These are phyloP conservation scores for Phytophthora pinifolia DNA, from an alignment of 352 stramenopile genomes.

Conservation along the genomic window DNA sequence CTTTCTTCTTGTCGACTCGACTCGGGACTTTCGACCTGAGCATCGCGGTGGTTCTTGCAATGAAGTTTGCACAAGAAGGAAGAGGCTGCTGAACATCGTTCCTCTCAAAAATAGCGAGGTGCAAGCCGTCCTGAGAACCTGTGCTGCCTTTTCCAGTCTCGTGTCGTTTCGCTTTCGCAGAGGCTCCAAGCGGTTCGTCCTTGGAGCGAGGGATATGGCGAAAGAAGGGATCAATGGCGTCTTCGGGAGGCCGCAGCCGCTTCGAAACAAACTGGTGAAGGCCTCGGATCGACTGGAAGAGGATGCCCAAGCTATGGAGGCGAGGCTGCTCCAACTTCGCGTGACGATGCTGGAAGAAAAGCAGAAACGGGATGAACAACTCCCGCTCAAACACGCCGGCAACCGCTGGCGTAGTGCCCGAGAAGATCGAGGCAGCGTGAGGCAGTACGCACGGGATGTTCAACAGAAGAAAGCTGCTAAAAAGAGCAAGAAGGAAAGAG, in stretches of 20 bases:
- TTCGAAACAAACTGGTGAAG: slow-evolving; percentile 22
- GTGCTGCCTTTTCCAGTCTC: slow-evolving; percentile 14
- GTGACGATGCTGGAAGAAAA: slow-evolving; percentile 71
- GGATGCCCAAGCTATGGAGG: slow-evolving; percentile 74
- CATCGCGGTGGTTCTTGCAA: slow-evolving; percentile 28
- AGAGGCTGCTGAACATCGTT: neutral
- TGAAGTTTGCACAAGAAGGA: slow-evolving; percentile 4
- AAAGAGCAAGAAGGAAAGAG: slow-evolving; percentile 23
- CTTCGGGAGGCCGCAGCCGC: slow-evolving; percentile 25
- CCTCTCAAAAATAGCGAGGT: slow-evolving; percentile 24
- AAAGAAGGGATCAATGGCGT: slow-evolving; percentile 35
- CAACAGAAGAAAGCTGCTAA: slow-evolving; percentile 38
- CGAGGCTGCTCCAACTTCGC: slow-evolving; percentile 53
- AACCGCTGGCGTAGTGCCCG: slow-evolving; percentile 77
- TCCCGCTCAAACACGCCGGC: slow-evolving; percentile 60
- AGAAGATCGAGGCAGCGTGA: slow-evolving; percentile 70
- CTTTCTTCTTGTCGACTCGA: slow-evolving; percentile 15
- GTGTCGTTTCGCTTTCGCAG: slow-evolving; percentile 27
- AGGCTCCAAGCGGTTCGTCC: slow-evolving; percentile 12
- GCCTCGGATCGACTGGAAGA: slow-evolving; percentile 65
- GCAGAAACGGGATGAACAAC: slow-evolving; percentile 50
- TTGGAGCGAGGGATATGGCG: slow-evolving; percentile 14
- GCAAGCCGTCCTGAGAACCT: slow-evolving; percentile 6
- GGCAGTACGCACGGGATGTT: slow-evolving; percentile 70
- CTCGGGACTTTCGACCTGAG: slow-evolving; percentile 8